phyloP scores from a whole-genome alignment of 1,139 yeast genomes.

The Yarrowia galli region DNA sequence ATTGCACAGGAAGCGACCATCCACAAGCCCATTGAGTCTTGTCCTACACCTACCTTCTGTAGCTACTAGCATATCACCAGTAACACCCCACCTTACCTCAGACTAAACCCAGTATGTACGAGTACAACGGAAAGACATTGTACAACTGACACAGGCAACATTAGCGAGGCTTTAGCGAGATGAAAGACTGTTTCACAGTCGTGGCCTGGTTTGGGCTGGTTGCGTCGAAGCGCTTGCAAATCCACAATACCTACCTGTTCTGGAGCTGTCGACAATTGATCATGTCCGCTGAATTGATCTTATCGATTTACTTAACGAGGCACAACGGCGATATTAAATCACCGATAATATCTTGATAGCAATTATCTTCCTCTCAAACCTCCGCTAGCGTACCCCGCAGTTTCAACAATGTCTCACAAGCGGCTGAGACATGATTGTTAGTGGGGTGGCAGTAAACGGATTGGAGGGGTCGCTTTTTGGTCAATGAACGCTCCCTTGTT shows the following conservation, averaged over 20 bases:
- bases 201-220: not conserved
- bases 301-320: not conserved
- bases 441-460: not conserved
- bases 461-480: too few species aligned
- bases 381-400: conserved; percentile 17
- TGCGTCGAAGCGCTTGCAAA: not conserved
- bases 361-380: not conserved
- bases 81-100: not conserved
- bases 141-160: conserved; percentile 6
- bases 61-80: not conserved
- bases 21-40: too few species aligned
- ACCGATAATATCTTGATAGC: not conserved
- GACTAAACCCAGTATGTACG: not conserved
- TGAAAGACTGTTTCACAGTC: not conserved
- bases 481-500: too few species aligned
- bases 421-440: conserved; percentile 1
- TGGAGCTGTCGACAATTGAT: too few species aligned
- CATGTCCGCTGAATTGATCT: too few species aligned
- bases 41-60: too few species aligned
- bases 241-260: too few species aligned
- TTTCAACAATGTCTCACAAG: conserved; percentile 18
- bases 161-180: not conserved
- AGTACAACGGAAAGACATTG: too few species aligned
- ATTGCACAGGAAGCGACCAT: too few species aligned
- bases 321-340: not conserved